These are phyloP conservation scores for Ganoderma sinense DNA, from an alignment of 1,284 basidiomycete genomes.

Conservation along the genomic window DNA sequence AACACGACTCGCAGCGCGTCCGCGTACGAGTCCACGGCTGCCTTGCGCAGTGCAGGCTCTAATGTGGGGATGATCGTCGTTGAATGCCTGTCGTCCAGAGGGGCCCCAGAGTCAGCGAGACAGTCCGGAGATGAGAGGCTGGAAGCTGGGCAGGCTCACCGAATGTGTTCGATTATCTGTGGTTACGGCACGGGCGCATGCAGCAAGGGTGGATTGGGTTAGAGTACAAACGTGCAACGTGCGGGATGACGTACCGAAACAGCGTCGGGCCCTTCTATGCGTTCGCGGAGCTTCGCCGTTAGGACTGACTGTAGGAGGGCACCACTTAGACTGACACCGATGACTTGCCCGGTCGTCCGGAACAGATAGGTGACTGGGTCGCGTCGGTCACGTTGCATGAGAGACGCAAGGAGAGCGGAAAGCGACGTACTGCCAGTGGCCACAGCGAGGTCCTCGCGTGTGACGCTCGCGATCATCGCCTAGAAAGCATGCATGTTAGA, in stretches of 20 bases:
- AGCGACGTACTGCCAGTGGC: constrained; percentile 82
- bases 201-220: not conserved
- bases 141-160: constrained; percentile 47
- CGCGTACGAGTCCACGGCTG: constrained; percentile 86
- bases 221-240: not conserved
- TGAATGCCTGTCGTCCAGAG: constrained; percentile 67
- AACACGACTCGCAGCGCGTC: constrained; percentile 88
- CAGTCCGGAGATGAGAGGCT: constrained; percentile 4
- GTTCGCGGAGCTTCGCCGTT: constrained; percentile 66
- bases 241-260: constrained; percentile 56
- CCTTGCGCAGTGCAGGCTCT: constrained; percentile 62
- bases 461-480: constrained; percentile 87
- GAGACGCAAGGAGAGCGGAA: constrained; percentile 1
- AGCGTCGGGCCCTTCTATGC: constrained; percentile 80
- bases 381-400: constrained; percentile 9
- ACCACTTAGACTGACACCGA: constrained; percentile 87
- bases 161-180: constrained; percentile 75
- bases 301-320: constrained; percentile 83
- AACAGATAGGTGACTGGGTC: constrained; percentile 86
- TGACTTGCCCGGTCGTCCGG: constrained; percentile 89
- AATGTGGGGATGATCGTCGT: constrained; percentile 82
- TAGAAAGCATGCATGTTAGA: constrained; percentile 41
- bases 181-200: constrained; percentile 11
- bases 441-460: constrained; percentile 84
- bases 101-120: constrained; percentile 8